A percentile compares a stretch with the other conserved stretches of the same genome.
Evolutionary conservation across 176 grass and related monocot genomes (phyloP).

Genomic region (Hyparrhenia diplandra): DNA sequence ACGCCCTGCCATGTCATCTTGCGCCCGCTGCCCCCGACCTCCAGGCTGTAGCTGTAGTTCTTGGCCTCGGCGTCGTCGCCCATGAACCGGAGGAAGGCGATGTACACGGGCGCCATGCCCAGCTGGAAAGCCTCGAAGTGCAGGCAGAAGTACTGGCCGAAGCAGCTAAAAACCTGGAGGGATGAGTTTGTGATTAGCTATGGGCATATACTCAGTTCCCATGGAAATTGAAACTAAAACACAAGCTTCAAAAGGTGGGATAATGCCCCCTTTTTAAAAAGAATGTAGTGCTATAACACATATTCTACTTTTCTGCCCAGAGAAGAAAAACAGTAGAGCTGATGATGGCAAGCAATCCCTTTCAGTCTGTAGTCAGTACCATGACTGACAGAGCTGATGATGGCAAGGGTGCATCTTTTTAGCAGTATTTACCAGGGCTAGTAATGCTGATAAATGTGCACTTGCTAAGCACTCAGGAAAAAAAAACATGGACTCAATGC

Average conservation of each 20-base stretch:
- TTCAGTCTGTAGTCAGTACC: not conserved
- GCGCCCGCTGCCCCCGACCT: slow-evolving; percentile 79
- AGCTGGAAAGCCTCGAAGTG: slow-evolving; percentile 96
- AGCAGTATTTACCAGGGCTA: not conserved
- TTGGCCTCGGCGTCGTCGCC: slow-evolving; percentile 80
- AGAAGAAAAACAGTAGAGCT: no score
- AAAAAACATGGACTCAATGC: not conserved
- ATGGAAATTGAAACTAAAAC: not conserved
- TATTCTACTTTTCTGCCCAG: no score
- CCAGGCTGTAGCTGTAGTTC: slow-evolving; percentile 94
- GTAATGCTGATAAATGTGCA: not conserved
- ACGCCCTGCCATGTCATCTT: slow-evolving; percentile 98
- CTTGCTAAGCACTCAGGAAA: not conserved
- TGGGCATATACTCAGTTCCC: not conserved
- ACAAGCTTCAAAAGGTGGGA: not conserved
- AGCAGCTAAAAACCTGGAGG: slow-evolving; percentile 92
- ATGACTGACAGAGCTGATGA: not conserved
- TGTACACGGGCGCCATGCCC: slow-evolving; percentile 80
- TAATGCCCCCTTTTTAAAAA: not conserved
- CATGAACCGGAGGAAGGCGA: slow-evolving; percentile 95
- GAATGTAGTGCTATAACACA: not conserved
- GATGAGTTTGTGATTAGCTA: slow-evolving; percentile 9
- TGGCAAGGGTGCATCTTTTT: not conserved
- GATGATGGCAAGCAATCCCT: not conserved
- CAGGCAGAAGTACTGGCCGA: slow-evolving; percentile 92